Conservation (phyloP, 140 eudicot species). For the Eryngium alpinum region DNA sequence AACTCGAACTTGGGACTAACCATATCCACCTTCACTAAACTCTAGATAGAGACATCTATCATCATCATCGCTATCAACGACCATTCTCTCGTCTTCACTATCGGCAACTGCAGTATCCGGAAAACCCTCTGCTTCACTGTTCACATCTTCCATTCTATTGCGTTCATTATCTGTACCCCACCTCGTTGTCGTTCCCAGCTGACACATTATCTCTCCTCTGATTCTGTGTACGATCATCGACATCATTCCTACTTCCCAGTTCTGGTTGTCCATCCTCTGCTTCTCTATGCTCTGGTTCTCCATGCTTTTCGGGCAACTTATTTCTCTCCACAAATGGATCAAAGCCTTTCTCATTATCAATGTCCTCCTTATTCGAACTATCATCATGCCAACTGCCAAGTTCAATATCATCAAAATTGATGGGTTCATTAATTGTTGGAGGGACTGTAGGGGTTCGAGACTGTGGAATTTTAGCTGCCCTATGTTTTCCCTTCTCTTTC, state of each 20-base stretch:
- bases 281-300: too few species aligned
- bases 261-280: too few species aligned
- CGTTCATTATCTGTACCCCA: rapidly evolving
- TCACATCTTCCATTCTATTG: neutral
- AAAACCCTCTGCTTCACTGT: neutral
- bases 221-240: too few species aligned
- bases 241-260: neutral
- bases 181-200: too few species aligned
- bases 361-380: neutral
- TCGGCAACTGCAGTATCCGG: neutral
- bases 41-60: neutral
- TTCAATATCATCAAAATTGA: neutral
- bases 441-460: neutral
- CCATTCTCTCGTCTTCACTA: neutral
- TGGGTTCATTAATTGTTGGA: neutral
- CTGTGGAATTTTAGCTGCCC: too few species aligned
- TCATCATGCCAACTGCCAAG: neutral
- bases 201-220: too few species aligned
- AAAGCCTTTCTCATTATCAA: too few species aligned
- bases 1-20: neutral
- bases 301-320: too few species aligned
- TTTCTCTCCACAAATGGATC: too few species aligned
- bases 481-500: too few species aligned
- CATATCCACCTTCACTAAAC: neutral
- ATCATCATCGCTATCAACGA: neutral